phyloP scores from a whole-genome alignment of 2,329 filamentous ascomycete species.

The Magnaporthales sp. region DNA sequence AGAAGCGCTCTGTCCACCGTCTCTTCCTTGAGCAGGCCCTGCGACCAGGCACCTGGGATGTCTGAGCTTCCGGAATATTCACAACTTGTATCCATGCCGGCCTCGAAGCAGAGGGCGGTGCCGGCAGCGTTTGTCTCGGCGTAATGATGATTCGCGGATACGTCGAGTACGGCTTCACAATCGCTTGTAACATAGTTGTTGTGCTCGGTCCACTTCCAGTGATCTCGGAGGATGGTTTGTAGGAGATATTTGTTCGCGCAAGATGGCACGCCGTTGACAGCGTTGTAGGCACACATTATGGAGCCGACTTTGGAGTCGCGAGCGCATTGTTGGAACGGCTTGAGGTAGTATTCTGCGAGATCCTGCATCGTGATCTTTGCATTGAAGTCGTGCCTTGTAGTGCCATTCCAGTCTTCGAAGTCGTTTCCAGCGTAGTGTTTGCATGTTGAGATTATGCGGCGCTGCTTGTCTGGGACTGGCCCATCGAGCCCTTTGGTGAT shows the following conservation, averaged over 20 bases:
- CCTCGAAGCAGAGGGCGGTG: constrained; percentile 1
- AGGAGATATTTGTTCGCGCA: constrained; percentile 56
- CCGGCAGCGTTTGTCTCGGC: constrained; percentile 13
- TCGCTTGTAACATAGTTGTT: constrained; percentile 57
- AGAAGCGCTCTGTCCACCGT: constrained; percentile 39
- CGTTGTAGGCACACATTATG: constrained; percentile 56
- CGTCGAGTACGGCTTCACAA: constrained; percentile 47
- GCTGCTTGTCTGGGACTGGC: not conserved
- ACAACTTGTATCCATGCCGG: constrained; percentile 19
- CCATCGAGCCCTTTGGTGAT: constrained; percentile 17
- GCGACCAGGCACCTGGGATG: constrained; percentile 14
- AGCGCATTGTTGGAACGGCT: constrained; percentile 55
- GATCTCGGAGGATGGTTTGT: constrained; percentile 52
- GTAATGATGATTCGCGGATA: not conserved
- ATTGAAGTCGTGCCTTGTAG: constrained; percentile 39
- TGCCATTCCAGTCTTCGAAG: constrained; percentile 29
- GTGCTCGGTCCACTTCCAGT: constrained; percentile 54
- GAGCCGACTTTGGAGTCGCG: constrained; percentile 48
- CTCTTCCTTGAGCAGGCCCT: constrained; percentile 32
- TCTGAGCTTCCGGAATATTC: constrained; percentile 18
- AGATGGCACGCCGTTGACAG: constrained; percentile 52
- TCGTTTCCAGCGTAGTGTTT: constrained; percentile 54
- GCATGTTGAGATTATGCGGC: constrained; percentile 31
- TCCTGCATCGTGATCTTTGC: constrained; percentile 41
- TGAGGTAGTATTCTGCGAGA: constrained; percentile 58